Percentiles rank a stretch among this genome's conserved stretches.
phyloP scores from a whole-genome alignment of 225 moss, liverwort and hornwort species.

The Thuidium tamariscinum region DNA sequence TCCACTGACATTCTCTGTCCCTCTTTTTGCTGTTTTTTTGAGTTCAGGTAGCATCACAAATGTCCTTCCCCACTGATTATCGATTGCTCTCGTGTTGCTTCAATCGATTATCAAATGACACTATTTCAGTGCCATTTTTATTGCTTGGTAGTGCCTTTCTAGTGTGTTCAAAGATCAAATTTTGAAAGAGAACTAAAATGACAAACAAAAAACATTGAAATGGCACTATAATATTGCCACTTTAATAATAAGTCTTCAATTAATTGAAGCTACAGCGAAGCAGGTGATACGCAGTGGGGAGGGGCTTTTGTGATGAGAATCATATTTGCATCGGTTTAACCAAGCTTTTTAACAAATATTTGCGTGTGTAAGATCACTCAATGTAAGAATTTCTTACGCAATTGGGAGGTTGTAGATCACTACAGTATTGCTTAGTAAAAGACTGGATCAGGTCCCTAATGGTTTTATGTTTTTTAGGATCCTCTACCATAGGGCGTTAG shows the following conservation, averaged over 20 bases:
- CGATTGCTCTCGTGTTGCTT: neutral
- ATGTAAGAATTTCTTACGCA: neutral
- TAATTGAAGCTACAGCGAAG: neutral
- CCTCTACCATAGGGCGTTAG: neutral
- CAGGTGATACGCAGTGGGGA: neutral
- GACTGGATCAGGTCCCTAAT: neutral
- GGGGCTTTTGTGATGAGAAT: neutral
- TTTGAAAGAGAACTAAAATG: neutral
- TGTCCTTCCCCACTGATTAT: neutral
- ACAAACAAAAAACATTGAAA: neutral
- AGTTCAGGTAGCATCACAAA: neutral
- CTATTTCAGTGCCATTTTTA: neutral
- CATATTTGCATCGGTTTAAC: neutral
- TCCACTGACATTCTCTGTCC: neutral
- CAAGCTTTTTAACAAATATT: neutral
- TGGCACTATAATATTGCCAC: neutral
- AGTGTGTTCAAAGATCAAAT: neutral
- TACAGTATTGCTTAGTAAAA: neutral
- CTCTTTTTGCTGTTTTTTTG: neutral
- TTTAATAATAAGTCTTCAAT: neutral
- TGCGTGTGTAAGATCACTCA: neutral
- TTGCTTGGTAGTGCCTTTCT: neutral
- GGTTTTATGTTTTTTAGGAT: neutral
- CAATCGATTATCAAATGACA: neutral
- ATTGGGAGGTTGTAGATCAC: neutral